Conservation (phyloP, 495 filamentous ascomycete species). For the Pseudotulostoma volvatum region DNA sequence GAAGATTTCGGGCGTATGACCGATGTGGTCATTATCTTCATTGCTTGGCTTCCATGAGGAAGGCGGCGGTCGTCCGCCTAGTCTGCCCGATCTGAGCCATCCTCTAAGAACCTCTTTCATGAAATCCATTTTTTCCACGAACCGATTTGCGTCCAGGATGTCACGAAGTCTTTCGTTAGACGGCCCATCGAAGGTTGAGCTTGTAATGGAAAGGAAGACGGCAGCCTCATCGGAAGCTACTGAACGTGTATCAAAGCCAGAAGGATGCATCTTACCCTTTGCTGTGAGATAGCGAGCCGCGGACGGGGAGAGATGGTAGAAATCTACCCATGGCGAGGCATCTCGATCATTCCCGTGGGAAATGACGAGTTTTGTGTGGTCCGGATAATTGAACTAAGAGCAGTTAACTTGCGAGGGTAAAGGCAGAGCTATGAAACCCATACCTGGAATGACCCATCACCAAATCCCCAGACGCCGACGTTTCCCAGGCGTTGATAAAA, state of each 20-base stretch:
- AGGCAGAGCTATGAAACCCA: constrained; percentile 4
- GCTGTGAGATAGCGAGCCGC: constrained; percentile 45
- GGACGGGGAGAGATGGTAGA: constrained; percentile 61
- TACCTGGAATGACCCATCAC: constrained; percentile 73
- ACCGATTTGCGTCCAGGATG: constrained; percentile 60
- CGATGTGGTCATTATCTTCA: constrained; percentile 13
- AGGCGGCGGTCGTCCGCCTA: constrained; percentile 35
- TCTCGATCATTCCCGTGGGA: constrained; percentile 47
- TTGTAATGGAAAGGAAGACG: constrained; percentile 45
- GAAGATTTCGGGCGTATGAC: constrained; percentile 32
- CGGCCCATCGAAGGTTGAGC: constrained; percentile 29
- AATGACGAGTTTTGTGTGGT: constrained; percentile 86
- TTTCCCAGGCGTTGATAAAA: constrained; percentile 84
- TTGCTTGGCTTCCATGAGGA: constrained; percentile 24
- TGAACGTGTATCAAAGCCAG: constrained; percentile 30
- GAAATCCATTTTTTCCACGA: constrained; percentile 64
- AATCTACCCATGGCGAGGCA: constrained; percentile 51
- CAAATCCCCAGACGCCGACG: constrained; percentile 78
- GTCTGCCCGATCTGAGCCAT: constrained; percentile 55
- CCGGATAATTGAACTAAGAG: constrained; percentile 79
- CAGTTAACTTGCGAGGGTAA: neutral
- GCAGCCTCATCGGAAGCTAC: constrained; percentile 44
- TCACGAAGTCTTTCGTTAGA: constrained; percentile 40
- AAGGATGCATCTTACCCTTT: constrained; percentile 42
- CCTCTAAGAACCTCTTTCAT: constrained; percentile 50